Base-by-base conservation (phyloP, 768 basidiomycete genomes). In the Kwoniella newhampshirensis region DNA sequence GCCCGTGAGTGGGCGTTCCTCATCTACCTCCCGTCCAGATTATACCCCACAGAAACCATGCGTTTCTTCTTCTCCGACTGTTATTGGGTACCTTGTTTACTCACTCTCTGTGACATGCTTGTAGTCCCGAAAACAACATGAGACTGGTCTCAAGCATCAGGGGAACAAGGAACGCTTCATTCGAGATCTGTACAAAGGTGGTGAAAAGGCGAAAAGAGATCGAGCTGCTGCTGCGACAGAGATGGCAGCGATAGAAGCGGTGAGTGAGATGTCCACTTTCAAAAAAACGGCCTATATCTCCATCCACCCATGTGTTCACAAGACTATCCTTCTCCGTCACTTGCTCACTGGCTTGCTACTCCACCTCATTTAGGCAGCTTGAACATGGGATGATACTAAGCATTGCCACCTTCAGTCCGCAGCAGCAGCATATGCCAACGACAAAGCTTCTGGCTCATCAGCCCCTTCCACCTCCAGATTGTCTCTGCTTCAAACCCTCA, bases 101-200 rank as follows among this genome's bases (percentile, higher is more conserved):
- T 32, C 45, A 36, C 11, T 21, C 23, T 27, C 48, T 62, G 41
- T 60, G n/a, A 40, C 20, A 42, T 30, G 7, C 28, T 1, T 81
- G 9, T 88, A 96, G 59, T 97, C 94, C 1, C 82, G 89, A 49
- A 81, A 84, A 63, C 90, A 90, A 51, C 96, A 99, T 72, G 96
- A 98, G 77, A 88, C 84, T 62, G 96, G 96, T 39, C 78, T 97
- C 42, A 84, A 89, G 28, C 96, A 99, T 80, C 87, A 93, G 71
- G 96, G 94, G 42, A 96, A 89, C 74, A 84, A 87, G 57, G 94
- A 99, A 69, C 82, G 93, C 17, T 96, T 87, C 77, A 87, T 98
- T 55, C 81, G 92, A 21, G 85, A 88, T 36, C 82, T 98, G 40
- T 99, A 98, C 83, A 97, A 97, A 80, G 78, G 83, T 3, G 90